Conservation (phyloP, 352 stramenopile genomes). For the Globisporangium uncinulatum region DNA sequence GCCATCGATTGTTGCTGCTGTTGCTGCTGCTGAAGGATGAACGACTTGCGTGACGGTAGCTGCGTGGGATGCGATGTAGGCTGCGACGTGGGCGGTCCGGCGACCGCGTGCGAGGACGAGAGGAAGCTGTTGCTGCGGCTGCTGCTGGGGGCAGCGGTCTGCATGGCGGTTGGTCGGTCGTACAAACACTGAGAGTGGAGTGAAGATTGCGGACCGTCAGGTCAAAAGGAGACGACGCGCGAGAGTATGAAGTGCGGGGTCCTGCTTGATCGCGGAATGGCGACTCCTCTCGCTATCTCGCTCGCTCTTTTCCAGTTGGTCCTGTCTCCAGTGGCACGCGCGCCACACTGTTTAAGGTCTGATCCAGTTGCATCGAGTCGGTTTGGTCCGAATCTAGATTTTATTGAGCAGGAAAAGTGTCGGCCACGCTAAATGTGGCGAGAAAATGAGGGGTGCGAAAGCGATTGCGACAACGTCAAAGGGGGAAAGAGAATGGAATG, state of each 20-base stretch:
- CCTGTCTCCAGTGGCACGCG: not conserved
- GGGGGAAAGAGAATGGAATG: too few species aligned
- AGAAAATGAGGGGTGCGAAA: too few species aligned
- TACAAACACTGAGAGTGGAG: too few species aligned
- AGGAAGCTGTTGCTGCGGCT: conserved; percentile 14
- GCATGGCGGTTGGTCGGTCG: not conserved
- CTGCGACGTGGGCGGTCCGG: conserved; percentile 13
- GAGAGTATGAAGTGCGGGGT: too few species aligned
- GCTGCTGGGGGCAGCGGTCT: conserved; percentile 1
- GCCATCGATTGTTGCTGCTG: conserved; percentile 12
- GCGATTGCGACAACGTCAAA: too few species aligned
- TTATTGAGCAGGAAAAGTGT: not conserved
- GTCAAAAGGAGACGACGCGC: too few species aligned
- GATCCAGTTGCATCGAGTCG: not conserved
- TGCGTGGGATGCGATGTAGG: conserved; percentile 5
- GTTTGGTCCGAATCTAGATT: not conserved
- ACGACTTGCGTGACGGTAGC: conserved; percentile 40
- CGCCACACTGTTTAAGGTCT: not conserved
- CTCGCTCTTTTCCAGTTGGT: conserved; percentile 2
- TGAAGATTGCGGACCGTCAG: too few species aligned
- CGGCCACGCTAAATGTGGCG: not conserved
- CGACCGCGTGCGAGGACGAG: conserved; percentile 10
- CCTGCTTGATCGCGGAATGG: conserved; percentile 3
- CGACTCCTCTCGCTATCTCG: conserved; percentile 6
- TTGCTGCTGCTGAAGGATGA: conserved; percentile 37